phyloP scores from a whole-genome alignment of 805 yeast species.

The Starmerella cellae region DNA sequence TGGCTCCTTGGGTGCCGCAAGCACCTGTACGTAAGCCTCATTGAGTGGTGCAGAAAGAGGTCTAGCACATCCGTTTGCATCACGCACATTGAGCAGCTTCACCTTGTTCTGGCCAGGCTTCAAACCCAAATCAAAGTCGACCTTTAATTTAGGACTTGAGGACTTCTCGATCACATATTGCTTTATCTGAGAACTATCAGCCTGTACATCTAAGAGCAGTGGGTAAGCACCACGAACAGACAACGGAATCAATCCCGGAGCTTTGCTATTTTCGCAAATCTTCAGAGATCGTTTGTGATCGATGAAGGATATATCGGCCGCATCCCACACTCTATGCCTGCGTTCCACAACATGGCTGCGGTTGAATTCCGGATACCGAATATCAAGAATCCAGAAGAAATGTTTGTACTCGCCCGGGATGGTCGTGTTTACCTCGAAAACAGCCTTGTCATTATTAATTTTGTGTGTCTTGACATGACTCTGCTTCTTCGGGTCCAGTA shows the following conservation, averaged over 20 bases:
- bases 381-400: constrained; percentile 19
- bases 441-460: not conserved
- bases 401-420: constrained; percentile 15
- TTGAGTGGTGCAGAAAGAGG: not conserved
- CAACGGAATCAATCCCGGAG: not conserved
- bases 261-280: constrained; percentile 3
- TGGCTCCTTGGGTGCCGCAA: constrained; percentile 9
- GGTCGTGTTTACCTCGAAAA: not conserved
- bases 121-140: not conserved
- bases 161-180: not conserved
- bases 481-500: constrained; percentile 15
- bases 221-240: constrained; percentile 15
- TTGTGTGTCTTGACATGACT: constrained; percentile 2
- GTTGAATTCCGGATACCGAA: constrained; percentile 16
- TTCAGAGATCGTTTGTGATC: not conserved
- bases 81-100: constrained; percentile 7
- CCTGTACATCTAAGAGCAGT: constrained; percentile 6
- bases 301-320: constrained; percentile 8
- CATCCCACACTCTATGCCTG: constrained; percentile 12
- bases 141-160: constrained; percentile 3
- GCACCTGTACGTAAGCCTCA: constrained; percentile 4
- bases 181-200: not conserved
- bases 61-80: constrained; percentile 10
- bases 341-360: constrained; percentile 3
- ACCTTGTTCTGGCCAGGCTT: constrained; percentile 1